A percentile compares a stretch with the other conserved stretches of the same genome.
phyloP scores from a whole-genome alignment of 768 basidiomycete genomes.

The Neoboletus brunneissimus region DNA sequence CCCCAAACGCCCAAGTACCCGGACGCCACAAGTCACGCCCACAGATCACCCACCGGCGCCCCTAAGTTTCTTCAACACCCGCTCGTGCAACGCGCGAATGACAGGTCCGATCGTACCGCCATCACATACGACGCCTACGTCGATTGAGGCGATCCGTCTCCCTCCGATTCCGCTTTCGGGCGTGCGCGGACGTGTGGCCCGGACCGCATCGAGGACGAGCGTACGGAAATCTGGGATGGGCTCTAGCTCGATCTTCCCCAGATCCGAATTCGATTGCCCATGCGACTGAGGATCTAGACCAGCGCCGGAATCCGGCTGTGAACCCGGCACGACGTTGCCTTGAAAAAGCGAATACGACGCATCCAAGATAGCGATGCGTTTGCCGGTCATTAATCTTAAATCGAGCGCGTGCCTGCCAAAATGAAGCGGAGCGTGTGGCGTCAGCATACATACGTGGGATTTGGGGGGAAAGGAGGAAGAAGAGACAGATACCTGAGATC shows the following conservation, averaged over 20 bases:
- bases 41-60: slow-evolving; percentile 14
- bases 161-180: slow-evolving; percentile 16
- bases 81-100: slow-evolving; percentile 48
- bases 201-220: slow-evolving; percentile 51
- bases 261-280: not conserved
- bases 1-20: not conserved
- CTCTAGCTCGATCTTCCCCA: slow-evolving; percentile 40
- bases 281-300: not conserved
- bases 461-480: slow-evolving; percentile 12
- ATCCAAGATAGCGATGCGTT: slow-evolving; percentile 71
- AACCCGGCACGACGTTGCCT: not conserved
- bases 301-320: not conserved
- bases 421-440: not conserved
- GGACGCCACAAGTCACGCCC: not conserved
- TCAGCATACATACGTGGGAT: not conserved
- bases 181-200: slow-evolving; percentile 22
- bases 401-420: slow-evolving; percentile 75
- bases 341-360: slow-evolving; percentile 60
- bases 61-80: slow-evolving; percentile 36
- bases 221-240: slow-evolving; percentile 60
- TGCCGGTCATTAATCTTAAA: slow-evolving; percentile 67
- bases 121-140: slow-evolving; percentile 63
- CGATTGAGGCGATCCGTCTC: slow-evolving; percentile 50
- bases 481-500: slow-evolving; percentile 51
- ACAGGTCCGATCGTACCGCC: slow-evolving; percentile 45